These are phyloP conservation scores for Mycena epipterygia DNA, from an alignment of 768 basidiomycete genomes.

Conservation along the genomic window DNA sequence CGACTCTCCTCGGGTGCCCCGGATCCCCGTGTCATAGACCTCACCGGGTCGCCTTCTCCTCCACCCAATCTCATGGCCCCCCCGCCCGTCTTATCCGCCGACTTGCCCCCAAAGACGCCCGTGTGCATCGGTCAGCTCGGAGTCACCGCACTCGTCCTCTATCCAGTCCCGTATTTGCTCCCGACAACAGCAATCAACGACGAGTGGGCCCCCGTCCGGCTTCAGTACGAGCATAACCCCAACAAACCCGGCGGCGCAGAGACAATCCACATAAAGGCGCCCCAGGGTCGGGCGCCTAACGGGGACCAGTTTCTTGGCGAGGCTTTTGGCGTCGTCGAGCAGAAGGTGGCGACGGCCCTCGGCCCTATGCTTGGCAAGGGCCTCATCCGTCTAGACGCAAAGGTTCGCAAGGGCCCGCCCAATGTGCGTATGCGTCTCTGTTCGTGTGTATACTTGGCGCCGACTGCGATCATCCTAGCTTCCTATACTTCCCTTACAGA, in stretches of 20 bases:
- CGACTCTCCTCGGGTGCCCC: slow-evolving; percentile 42
- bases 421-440: slow-evolving; percentile 61
- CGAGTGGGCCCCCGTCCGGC: slow-evolving; percentile 79
- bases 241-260: slow-evolving; percentile 69
- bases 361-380: slow-evolving; percentile 91
- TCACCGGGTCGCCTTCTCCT: slow-evolving; percentile 75
- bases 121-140: slow-evolving; percentile 90
- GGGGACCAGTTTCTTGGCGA: slow-evolving; percentile 74
- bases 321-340: slow-evolving; percentile 87
- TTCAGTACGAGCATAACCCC: slow-evolving; percentile 78
- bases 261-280: slow-evolving; percentile 84
- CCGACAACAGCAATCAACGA: slow-evolving; percentile 60
- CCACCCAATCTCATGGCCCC: slow-evolving; percentile 53
- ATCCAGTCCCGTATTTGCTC: slow-evolving; percentile 79
- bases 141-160: slow-evolving; percentile 89
- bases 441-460: slow-evolving; percentile 34
- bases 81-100: slow-evolving; percentile 58
- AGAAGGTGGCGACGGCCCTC: slow-evolving; percentile 82
- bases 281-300: slow-evolving; percentile 60
- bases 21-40: slow-evolving; percentile 77
- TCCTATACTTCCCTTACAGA: slow-evolving; percentile 85
- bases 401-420: slow-evolving; percentile 73
- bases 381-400: slow-evolving; percentile 84
- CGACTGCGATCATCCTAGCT: slow-evolving; percentile 60
- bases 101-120: slow-evolving; percentile 83